Conservation (phyloP, 139 green algal species). For the Closterium sp. region DNA sequence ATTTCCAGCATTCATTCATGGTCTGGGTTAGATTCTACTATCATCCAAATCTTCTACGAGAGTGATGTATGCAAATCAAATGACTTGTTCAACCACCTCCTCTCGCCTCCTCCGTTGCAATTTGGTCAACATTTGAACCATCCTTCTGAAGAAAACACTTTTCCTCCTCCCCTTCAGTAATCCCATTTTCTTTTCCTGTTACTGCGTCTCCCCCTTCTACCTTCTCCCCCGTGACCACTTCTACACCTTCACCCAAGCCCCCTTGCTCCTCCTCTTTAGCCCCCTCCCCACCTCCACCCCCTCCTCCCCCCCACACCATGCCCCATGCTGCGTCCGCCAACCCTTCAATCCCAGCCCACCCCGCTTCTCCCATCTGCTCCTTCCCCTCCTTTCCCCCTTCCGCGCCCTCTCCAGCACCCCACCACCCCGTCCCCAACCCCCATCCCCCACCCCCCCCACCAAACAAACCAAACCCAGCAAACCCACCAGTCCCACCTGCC, state of each 20-base stretch:
- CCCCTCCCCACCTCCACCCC: neutral
- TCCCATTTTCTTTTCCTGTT: neutral
- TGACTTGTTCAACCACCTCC: too few relatives aligned
- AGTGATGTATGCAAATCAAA: too few relatives aligned
- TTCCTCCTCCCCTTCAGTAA: too few relatives aligned
- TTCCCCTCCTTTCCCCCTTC: neutral
- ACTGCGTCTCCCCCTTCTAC: neutral
- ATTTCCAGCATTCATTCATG: too few relatives aligned
- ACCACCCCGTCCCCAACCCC: neutral
- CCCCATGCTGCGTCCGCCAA: neutral
- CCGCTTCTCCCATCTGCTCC: neutral
- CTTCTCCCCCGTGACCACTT: too few relatives aligned
- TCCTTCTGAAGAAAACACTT: too few relatives aligned
- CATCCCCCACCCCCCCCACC: neutral
- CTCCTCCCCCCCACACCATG: neutral
- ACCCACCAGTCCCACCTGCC: neutral
- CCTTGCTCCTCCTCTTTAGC: neutral
- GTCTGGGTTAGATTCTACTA: too few relatives aligned
- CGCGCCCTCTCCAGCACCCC: neutral
- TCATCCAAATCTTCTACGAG: too few relatives aligned
- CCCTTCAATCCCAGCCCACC: neutral
- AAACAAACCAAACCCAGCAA: too few relatives aligned
- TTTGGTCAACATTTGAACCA: too few relatives aligned
- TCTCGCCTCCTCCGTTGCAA: too few relatives aligned
- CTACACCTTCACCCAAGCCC: too few relatives aligned